Evolutionary conservation across 495 filamentous ascomycete species (phyloP), one percentile per base, ranked within the genome.

Genomic region (Hypoxylon rickii): DNA sequence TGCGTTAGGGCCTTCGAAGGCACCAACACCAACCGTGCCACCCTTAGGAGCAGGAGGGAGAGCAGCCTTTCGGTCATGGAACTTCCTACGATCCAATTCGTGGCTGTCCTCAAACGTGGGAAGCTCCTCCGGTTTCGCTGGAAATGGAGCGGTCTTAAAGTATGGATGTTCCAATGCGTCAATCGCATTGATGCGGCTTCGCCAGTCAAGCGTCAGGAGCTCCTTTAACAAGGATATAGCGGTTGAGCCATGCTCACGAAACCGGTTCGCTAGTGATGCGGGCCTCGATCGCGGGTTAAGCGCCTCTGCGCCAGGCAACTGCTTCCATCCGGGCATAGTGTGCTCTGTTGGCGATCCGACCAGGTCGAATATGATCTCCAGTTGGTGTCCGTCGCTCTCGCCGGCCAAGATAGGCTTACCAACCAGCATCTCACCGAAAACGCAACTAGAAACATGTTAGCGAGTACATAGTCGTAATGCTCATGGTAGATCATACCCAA

Each of bases 381-480:
- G 83, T 72, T 99, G 94, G 64, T 97, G 88, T 4, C 83, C 72
- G 67, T 99, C 94, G 65, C 87, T 95, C 47, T 84, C 89, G 3
- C 94, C 94, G 2, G 90, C 84, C 18, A 99, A 81, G 39, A 99
- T 97, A 0, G 94, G 94, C 67, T 90, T 96, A 42, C 91, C 85
- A 61, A 89, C 86, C 54, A 97, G 89, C 94, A 99, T 99, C 71
- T 99, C 94, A 22, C 91, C 94, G 69, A 99, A 97, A 8, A 99
- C 91, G 68, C 94, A 97, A 21, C 90, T 93, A 11, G 32, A 5
- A 49, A 60, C 64, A 45, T 65, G 68, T 76, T 61, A 75, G 69
- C 47, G 20, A 31, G 32, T 19, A 24, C 18, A 19, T 20, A 34
- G 36, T 41, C 17, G 11, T 5, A 20, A 22, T 10, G n/a, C 3